Base-by-base conservation (phyloP, 1,284 basidiomycete genomes). In the Phellopilus nigrolimitatus region DNA sequence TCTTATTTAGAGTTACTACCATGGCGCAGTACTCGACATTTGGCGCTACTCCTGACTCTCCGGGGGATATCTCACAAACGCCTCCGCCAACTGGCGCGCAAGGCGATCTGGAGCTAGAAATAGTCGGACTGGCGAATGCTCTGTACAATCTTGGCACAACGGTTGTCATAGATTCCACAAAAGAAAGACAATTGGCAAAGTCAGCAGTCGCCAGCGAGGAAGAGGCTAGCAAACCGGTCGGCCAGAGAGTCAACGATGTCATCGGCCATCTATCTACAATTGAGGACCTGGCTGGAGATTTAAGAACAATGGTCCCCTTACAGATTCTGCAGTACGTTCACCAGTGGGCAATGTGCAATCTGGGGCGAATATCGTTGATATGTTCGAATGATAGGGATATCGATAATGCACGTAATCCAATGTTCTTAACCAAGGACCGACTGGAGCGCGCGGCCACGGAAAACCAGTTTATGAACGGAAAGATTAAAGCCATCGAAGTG, bases 391-490 rank as follows among this genome's bases (percentile, higher is more conserved):
- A n/a, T 36, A 67, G 75, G 31, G 84, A 89, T 57, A 83, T 91
- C 51, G 89, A 91, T 68, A 82, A 80, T 58, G 74, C 82, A 8
- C 76, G 80, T 51, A 91, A 91, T 62, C 88, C 88, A 2, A 84
- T 88, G 78, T 76, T 80, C 59, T 71, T 89, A 55, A 91, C 88
- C 9, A 79, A 80, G 55, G 86, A 91, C 55, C 73, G 83, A 41
- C 65, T 91, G 10, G 88, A 91, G 64, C 75, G 88, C 45, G 79
- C 87, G 0, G 84, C 88, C 19, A 86, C 86, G 1, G 88, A 91
- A 68, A 92, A 91, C 63, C 87, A 90, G 64, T 91, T 89, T 60
- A 88, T 91, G 78, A 89, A 91, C 63, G 89, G 86, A n/a, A 91
- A 91, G 62, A 83, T 91, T 39, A 74, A 78, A 39, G 86, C 87